Conservation (phyloP, 2,329 filamentous ascomycete species). For the Phyllosticta citribraziliensis region DNA sequence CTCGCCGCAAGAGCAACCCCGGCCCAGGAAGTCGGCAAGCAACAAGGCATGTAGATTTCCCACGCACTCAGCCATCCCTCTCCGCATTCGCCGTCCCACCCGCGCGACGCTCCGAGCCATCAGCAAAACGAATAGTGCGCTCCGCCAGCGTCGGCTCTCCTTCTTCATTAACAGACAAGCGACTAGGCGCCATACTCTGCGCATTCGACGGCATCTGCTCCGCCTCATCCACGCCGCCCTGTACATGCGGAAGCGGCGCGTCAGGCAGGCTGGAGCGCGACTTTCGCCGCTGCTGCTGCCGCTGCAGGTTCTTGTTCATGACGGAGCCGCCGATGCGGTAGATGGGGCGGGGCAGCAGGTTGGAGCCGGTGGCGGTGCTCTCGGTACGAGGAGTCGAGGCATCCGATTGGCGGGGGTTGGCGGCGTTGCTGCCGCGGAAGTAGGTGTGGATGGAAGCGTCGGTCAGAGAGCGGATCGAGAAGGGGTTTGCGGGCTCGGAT, state of each 20-base stretch:
- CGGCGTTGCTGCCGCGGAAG: constrained; percentile 13
- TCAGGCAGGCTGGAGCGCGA: background rate
- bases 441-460: constrained; percentile 17
- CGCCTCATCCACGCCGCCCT: background rate
- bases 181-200: background rate
- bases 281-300: background rate
- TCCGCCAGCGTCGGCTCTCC: background rate
- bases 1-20: too few relatives aligned
- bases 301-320: constrained; percentile 16
- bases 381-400: background rate
- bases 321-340: constrained; percentile 26
- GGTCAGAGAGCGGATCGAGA: constrained; percentile 19
- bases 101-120: background rate
- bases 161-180: background rate
- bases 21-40: too few relatives aligned
- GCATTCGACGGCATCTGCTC: background rate
- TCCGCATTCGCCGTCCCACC: background rate
- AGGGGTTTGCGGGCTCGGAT: constrained; percentile 19
- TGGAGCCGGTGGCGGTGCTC: constrained; percentile 13
- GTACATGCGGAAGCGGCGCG: background rate
- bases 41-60: too few relatives aligned
- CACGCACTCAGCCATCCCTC: background rate
- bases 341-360: constrained; percentile 20
- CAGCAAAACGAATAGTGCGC: constrained; percentile 5
- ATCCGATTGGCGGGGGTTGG: constrained; percentile 14